Evolutionary conservation across 169 alveolate genomes (phyloP), one percentile per base, ranked within the genome.

Genomic region (Besnoitia besnoiti): DNA sequence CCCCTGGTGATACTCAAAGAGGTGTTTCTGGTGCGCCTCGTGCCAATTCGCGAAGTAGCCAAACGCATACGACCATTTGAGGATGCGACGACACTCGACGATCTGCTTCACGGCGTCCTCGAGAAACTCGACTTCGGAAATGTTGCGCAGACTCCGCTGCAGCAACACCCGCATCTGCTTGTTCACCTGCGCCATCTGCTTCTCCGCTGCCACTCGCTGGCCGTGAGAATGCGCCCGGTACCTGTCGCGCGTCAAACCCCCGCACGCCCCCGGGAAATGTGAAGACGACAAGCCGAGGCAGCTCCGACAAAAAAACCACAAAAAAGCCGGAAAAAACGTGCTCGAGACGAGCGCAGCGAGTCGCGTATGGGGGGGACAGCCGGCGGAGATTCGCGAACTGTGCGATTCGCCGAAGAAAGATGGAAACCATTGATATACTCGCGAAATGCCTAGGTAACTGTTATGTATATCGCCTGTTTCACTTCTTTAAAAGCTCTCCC

Each of bases 31-130:
- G 44, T 61, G 85, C 27, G 40, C 55, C 35, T 61, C 84, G 30
- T 76, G 87, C 37, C 49, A 62, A 30, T 89, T 91, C 2, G 92
- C 91, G 39, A 79, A 92, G 84, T 79, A 92, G 30, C 88, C 93
- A 30, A 85, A 87, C n/a, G 95, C 95, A 50, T 92, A 92, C 47
- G 95, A 77, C 93, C 93, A 92, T 85, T 92, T 92, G 80, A 92
- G 89, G 79, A 92, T 89, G 24, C 91, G 91, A 40, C 94, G 85
- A 50, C 94, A 91, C 92, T 85, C 91, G 89, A 91, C 62, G 40
- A 92, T 76, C 61, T 92, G 95, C 67, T 75, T 50, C 50, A 85
- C 80, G 16, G 92, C 94, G 44, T 92, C 87, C 80, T 92, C 93
- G 59, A 92, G 90, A 59, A 92, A 92, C 79, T 76, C 85, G 82